Evolutionary conservation across 495 filamentous ascomycete genomes (phyloP), one percentile per base, ranked within the genome.

Genomic region (Sporormia fimetaria): DNA sequence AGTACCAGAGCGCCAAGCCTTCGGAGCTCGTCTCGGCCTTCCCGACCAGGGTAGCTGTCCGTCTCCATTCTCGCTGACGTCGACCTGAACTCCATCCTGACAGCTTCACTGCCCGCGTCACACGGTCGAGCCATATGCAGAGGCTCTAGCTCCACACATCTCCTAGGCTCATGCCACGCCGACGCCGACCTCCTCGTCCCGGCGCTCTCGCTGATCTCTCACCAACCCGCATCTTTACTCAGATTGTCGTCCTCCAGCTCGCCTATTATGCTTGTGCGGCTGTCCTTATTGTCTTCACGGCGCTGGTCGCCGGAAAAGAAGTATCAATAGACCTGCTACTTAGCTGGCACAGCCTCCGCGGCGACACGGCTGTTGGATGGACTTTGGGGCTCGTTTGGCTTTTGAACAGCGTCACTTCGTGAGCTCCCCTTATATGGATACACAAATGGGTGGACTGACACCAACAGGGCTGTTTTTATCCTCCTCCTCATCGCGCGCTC

Each of bases 331-430:
- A 82, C 34, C 59, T 93, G 23, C 61, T 96, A 1, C 71, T 95
- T 34, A 76, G 74, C 49, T 95, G 88, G 84, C 67, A 75, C 37
- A 69, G 72, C n/a, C 55, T 96, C 45, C 66, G 87, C 44, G 87
- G 85, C 25, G 92, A 96, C 65, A 94, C 81, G 4, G 87, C 86
- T 5, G 72, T 84, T 25, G 90, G 90, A 29, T 99, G 88, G 88
- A 81, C 87, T 59, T 54, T 92, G 49, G 85, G 83, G 3, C 67
- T 94, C 40, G 77, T 93, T 8, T 94, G 87, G 86, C 55, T 94
- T 58, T 61, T 93, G 52, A 80, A 81, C 54, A 76, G 77, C 37
- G 63, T 83, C 9, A 63, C 85, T 42, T 76, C 79, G 88, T 95
- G 59, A 27, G 76, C 75, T 10, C 15, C 47, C n/a, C 35, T 14